Evolutionary conservation across 2,329 filamentous ascomycete genomes (phyloP).

Genomic region (Orbilia oligospora): DNA sequence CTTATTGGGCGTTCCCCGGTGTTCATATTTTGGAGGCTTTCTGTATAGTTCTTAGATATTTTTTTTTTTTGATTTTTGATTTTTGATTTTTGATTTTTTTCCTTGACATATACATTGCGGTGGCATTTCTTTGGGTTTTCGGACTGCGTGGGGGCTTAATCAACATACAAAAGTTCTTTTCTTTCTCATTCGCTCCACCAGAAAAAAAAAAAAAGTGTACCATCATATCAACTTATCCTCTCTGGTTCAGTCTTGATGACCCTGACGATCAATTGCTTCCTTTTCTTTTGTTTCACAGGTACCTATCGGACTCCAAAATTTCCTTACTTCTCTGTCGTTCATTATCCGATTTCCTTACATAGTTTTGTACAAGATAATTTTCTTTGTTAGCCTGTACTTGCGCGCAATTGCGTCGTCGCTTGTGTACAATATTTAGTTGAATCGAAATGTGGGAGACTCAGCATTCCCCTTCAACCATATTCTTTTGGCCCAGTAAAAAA

Average conservation of each 20-base stretch:
- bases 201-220: conserved; percentile 15
- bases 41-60: background rate
- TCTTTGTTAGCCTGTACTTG: background rate
- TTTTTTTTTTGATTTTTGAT: too few relatives aligned
- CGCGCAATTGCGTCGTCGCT: background rate
- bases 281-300: background rate
- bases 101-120: conserved; percentile 21
- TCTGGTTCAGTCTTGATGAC: conserved; percentile 22
- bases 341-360: background rate
- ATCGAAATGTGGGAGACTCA: conserved; percentile 19
- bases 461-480: background rate
- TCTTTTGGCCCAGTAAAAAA: background rate
- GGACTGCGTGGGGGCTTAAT: conserved; percentile 30
- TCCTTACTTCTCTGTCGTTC: background rate
- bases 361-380: conserved; percentile 3
- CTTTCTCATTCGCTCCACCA: conserved; percentile 13
- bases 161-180: conserved; percentile 27
- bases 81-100: too few relatives aligned
- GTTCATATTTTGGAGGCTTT: conserved; percentile 18
- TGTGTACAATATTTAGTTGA: conserved; percentile 18
- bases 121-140: conserved; percentile 18
- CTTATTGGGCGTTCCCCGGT: conserved; percentile 35
- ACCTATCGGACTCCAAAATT: background rate
- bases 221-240: conserved; percentile 12
- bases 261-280: conserved; percentile 17